These are phyloP conservation scores for Penicillium brasilianum DNA, from an alignment of 2,329 filamentous ascomycete species.

Conservation along the genomic window DNA sequence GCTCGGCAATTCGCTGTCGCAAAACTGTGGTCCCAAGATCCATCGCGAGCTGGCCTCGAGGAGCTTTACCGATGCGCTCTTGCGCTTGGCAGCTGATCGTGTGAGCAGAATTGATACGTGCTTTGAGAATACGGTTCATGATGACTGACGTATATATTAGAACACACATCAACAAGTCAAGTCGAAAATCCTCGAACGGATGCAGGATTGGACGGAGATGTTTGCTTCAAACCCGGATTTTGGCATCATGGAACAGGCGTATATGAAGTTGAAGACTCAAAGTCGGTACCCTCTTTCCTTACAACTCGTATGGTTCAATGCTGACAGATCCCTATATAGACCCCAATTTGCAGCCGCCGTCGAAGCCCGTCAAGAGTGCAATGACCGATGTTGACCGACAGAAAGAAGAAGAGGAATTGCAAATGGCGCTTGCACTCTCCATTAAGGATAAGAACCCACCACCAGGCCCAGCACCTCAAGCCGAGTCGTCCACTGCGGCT, in stretches of 20 bases:
- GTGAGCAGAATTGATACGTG: slow-evolving; percentile 38
- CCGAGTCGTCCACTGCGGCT: slow-evolving; percentile 34
- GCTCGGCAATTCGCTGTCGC: slow-evolving; percentile 87
- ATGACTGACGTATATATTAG: slow-evolving; percentile 34
- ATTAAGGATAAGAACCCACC: slow-evolving; percentile 76
- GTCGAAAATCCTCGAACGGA: slow-evolving; percentile 93
- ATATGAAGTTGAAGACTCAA: slow-evolving; percentile 78
- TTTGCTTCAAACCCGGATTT: slow-evolving; percentile 87
- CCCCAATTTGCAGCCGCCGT: slow-evolving; percentile 87
- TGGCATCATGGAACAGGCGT: slow-evolving; percentile 97
- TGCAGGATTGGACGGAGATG: slow-evolving; percentile 96
- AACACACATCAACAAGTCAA: slow-evolving; percentile 98
- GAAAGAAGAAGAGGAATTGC: slow-evolving; percentile 96
- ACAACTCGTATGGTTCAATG: no score
- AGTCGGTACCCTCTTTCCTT: slow-evolving; percentile 50
- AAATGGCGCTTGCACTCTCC: slow-evolving; percentile 92
- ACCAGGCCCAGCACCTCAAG: slow-evolving; percentile 41
- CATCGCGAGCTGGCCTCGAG: slow-evolving; percentile 89
- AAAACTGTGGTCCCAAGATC: slow-evolving; percentile 86
- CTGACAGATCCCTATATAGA: slow-evolving; percentile 58
- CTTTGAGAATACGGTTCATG: not conserved
- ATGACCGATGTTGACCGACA: slow-evolving; percentile 88
- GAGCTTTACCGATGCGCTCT: slow-evolving; percentile 90
- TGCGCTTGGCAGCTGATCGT: slow-evolving; percentile 88
- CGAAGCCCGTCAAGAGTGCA: slow-evolving; percentile 88